Conservation (phyloP, 495 filamentous ascomycete species). For the Aspergillus nidulans region DNA sequence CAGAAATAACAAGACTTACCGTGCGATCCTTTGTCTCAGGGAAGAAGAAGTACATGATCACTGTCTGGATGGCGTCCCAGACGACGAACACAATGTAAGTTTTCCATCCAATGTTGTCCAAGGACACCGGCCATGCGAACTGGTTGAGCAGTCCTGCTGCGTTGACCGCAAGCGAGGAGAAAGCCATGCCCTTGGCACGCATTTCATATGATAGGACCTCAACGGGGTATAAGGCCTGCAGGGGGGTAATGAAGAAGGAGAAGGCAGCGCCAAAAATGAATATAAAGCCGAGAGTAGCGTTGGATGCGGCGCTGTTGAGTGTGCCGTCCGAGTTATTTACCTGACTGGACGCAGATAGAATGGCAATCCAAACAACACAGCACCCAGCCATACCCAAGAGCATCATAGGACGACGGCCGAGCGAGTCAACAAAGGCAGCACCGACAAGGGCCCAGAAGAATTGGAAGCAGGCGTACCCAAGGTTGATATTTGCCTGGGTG, state of each 20-base stretch:
- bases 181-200: conserved; percentile 59
- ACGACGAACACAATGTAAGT: conserved; percentile 9
- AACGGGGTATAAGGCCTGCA: conserved; percentile 62
- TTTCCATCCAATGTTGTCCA: conserved; percentile 5
- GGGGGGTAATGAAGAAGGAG: conserved; percentile 30
- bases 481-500: background rate
- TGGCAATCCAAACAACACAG: no score
- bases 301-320: background rate
- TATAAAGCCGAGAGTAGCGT: background rate
- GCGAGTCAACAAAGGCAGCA: no score
- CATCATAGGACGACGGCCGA: no score
- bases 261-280: conserved; percentile 4
- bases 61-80: conserved; percentile 3
- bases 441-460: no score
- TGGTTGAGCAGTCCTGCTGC: conserved; percentile 1
- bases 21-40: conserved; percentile 7
- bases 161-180: conserved; percentile 12
- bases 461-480: background rate
- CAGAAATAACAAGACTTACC: no score
- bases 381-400: no score
- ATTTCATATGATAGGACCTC: conserved; percentile 55
- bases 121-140: background rate
- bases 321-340: no score
- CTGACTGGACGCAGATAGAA: no score
- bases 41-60: conserved; percentile 2